Evolutionary conservation across 495 filamentous ascomycete genomes (phyloP), one percentile per base, ranked within the genome.

Genomic region (Talaromyces trachyspermus): DNA sequence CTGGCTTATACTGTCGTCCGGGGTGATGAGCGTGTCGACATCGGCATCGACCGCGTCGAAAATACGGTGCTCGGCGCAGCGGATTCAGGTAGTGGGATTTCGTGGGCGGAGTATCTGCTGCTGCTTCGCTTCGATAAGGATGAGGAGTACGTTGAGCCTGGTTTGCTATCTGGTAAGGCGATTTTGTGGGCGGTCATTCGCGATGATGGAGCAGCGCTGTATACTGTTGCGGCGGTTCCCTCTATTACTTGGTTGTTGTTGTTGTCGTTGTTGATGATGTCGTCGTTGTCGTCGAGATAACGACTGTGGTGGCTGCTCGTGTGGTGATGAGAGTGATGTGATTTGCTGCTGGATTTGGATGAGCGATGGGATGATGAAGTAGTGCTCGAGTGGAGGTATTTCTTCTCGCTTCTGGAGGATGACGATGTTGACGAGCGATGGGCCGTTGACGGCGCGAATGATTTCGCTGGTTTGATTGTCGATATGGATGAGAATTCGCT

Each of bases 71-170:
- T 55, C 14, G 55, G 41, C n/a, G 61, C 51, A 10, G 65, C 60
- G 51, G 74, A 82, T 7, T 61, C 57, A 0, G 79, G 79, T 0
- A 79, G 58, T 7, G 75, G 72, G 3, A 76, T 54, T 8, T 75
- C 54, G 38, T 63, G 60, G 4, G 57, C 56, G 26, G 26, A 35
- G n/a, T 26, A 10, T 18, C 36, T 14, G 23, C 27, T 29, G 17
- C 30, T 43, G 24, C 40, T 43, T 24, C 43, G 42, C 27, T 39
- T 51, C 1, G 44, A 45, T 25, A 48, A 24, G 47, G 48, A 14
- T 1, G 45, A 27, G 18, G 48, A 8, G 24, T 19, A 24, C 35
- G 42, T 32, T 23, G 60, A 25, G 26, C 62, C 49, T 5, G 66
- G 64, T 46, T 64, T 58, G 39, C 50, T 39, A 32, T 56, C 40